phyloP scores from a whole-genome alignment of 139 green algal genomes.

The Nannochloris sp. region DNA sequence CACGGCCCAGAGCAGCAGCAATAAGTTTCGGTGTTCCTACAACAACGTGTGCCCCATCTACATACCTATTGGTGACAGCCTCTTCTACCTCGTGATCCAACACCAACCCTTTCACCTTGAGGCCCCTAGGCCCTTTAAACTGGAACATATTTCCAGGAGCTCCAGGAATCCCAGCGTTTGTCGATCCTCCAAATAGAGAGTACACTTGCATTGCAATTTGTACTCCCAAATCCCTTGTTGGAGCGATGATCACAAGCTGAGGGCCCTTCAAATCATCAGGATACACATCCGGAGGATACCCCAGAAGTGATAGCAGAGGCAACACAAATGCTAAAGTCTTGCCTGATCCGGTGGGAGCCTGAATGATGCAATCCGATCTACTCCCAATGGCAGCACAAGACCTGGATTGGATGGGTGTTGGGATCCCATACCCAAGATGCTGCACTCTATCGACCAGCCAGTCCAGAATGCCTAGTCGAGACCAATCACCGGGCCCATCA shows the following conservation, averaged over 20 bases:
- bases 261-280: constrained; percentile 60
- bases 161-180: constrained; percentile 54
- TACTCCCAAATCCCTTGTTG: constrained; percentile 80
- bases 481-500: constrained; percentile 38
- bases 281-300: constrained; percentile 57
- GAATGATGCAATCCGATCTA: constrained; percentile 53
- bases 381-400: constrained; percentile 38
- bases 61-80: constrained; percentile 28
- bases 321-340: constrained; percentile 77
- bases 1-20: constrained; percentile 10
- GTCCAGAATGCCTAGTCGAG: constrained; percentile 39
- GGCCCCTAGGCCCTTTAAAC: constrained; percentile 57
- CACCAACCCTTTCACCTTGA: constrained; percentile 69
- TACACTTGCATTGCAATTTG: constrained; percentile 66
- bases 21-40: constrained; percentile 60
- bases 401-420: constrained; percentile 69
- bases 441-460: constrained; percentile 69
- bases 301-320: constrained; percentile 47
- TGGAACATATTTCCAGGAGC: constrained; percentile 73
- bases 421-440: constrained; percentile 52
- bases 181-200: constrained; percentile 64
- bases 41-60: constrained; percentile 55
- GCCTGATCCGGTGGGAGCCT: constrained; percentile 58
- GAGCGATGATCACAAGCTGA: constrained; percentile 70
- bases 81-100: constrained; percentile 64